phyloP scores from a whole-genome alignment of 73 alveolate genomes.

The Paramecium pentaurelia region DNA sequence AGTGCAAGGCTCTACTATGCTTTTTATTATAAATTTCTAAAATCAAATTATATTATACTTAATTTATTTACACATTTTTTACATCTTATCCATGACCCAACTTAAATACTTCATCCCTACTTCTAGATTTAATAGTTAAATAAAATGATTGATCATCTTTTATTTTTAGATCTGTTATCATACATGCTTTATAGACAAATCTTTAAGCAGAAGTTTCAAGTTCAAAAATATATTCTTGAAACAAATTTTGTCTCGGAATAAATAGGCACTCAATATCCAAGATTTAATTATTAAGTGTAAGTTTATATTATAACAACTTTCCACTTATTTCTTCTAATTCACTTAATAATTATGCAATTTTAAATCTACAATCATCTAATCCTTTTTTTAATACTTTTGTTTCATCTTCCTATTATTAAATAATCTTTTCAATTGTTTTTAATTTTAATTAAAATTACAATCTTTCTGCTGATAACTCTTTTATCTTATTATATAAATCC shows the following conservation, averaged over 20 bases:
- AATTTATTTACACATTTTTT: not conserved
- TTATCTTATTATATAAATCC: not conserved
- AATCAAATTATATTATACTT: not conserved
- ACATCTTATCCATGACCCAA: not conserved
- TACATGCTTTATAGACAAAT: not conserved
- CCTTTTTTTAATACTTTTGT: not conserved
- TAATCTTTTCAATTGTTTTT: not conserved
- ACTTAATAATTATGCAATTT: not conserved
- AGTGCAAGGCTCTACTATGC: not conserved
- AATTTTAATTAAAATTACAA: not conserved
- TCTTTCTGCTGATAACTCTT: not conserved
- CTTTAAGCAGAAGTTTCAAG: not conserved
- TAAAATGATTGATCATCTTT: constrained; percentile 2
- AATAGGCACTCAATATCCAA: not conserved
- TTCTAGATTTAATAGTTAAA: not conserved
- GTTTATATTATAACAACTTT: not conserved
- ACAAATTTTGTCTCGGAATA: not conserved
- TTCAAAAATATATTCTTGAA: not conserved
- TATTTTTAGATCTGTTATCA: not conserved
- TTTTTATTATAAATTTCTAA: not conserved
- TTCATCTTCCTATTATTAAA: not conserved
- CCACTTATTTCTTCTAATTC: constrained; percentile 25
- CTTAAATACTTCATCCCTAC: not conserved
- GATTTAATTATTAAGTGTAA: not conserved
- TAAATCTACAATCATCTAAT: not conserved